phyloP scores from a whole-genome alignment of 805 yeast species.

The Wickerhamiella alocasiicola region DNA sequence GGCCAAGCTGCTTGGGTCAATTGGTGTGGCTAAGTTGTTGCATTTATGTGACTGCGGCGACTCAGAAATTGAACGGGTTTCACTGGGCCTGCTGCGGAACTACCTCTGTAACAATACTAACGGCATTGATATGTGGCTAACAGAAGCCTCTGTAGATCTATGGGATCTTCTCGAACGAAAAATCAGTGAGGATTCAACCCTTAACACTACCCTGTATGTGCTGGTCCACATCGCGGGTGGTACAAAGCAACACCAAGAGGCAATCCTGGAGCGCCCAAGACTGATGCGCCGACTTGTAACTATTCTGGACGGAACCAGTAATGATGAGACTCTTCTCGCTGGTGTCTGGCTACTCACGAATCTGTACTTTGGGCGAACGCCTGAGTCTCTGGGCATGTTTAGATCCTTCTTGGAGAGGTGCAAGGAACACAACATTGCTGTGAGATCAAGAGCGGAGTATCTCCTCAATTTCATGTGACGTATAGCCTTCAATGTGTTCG shows the following conservation, averaged over 20 bases:
- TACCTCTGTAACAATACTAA: background rate
- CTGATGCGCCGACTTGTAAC: background rate
- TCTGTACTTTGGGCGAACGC: background rate
- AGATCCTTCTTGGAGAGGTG: background rate
- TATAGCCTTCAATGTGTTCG: too few species aligned
- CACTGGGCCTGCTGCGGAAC: conserved; percentile 9
- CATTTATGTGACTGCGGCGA: background rate
- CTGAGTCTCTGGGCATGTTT: background rate
- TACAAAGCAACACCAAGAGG: background rate
- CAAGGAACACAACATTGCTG: background rate
- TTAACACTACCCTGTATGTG: background rate
- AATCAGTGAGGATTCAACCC: background rate
- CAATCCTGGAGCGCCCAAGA: conserved; percentile 2
- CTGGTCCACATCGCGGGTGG: conserved; percentile 9
- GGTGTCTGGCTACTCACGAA: conserved; percentile 7
- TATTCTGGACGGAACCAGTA: background rate
- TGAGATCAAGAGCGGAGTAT: conserved; percentile 1
- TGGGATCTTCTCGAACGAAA: background rate
- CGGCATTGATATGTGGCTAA: conserved; percentile 8
- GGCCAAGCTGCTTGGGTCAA: background rate
- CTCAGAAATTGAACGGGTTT: background rate
- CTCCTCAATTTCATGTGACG: background rate
- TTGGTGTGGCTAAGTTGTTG: conserved; percentile 5
- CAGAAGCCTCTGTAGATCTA: conserved; percentile 5
- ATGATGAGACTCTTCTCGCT: background rate